A percentile compares a stretch with the other conserved stretches of the same genome.
Conservation (phyloP, 2,329 filamentous ascomycete species). For the Coniochaeta sp. region DNA sequence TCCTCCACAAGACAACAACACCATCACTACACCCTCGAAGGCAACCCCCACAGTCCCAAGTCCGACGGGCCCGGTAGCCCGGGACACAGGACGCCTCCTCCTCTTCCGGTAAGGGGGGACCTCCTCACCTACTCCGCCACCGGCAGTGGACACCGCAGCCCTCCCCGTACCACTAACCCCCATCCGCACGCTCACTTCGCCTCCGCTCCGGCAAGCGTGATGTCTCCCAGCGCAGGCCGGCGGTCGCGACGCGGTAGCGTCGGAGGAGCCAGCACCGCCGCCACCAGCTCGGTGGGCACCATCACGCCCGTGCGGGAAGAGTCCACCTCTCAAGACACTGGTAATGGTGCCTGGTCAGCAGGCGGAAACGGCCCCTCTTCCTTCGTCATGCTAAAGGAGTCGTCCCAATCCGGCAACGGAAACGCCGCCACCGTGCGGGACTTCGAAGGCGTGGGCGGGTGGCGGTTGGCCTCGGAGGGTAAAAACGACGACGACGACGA, state of each 20-base stretch:
- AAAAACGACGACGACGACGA: slow-evolving; percentile 29
- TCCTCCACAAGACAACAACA: neutral
- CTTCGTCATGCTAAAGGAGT: slow-evolving; percentile 11
- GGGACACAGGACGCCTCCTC: neutral
- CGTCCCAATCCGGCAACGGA: slow-evolving; percentile 6
- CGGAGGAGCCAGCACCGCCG: slow-evolving; percentile 8
- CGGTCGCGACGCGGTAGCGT: slow-evolving; percentile 15
- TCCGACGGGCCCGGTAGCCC: neutral
- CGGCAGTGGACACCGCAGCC: neutral
- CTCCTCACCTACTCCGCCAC: neutral
- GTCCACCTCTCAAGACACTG: too few species aligned
- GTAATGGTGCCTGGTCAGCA: slow-evolving; percentile 11
- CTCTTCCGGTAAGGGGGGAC: neutral
- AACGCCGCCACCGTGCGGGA: slow-evolving; percentile 43
- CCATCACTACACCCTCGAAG: neutral
- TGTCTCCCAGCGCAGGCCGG: neutral
- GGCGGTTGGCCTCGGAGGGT: slow-evolving; percentile 32
- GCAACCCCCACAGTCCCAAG: neutral
- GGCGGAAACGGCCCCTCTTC: slow-evolving; percentile 16
- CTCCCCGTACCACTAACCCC: neutral
- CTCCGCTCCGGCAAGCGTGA: neutral
- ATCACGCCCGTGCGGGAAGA: slow-evolving; percentile 24
- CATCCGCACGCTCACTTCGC: neutral
- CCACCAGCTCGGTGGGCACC: slow-evolving; percentile 19
- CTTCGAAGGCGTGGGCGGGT: slow-evolving; percentile 54